Conservation (phyloP, 768 basidiomycete genomes). For the Tulasnella sp. region DNA sequence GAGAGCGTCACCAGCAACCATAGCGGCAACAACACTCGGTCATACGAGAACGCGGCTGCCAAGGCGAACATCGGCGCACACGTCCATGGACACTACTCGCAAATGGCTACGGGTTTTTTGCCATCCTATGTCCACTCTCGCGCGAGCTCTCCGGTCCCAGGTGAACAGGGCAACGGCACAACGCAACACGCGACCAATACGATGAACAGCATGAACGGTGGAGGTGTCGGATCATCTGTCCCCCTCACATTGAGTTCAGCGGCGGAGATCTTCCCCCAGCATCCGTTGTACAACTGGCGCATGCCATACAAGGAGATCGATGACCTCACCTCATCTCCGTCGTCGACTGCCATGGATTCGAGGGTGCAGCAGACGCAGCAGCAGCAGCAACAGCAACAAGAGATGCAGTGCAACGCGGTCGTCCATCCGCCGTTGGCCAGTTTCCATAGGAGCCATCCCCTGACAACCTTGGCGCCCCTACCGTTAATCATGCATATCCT, state of each 20-base stretch:
- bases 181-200: neutral
- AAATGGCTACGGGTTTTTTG: neutral
- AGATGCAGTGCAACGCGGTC: constrained; percentile 12
- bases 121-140: constrained; percentile 10
- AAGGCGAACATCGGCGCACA: constrained; percentile 1
- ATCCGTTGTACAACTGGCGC: constrained; percentile 59
- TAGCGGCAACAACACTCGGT: neutral
- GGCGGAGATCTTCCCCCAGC: constrained; percentile 37
- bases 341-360: constrained; percentile 29
- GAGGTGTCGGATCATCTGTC: neutral
- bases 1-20: neutral
- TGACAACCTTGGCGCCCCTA: constrained; percentile 74
- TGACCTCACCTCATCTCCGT: constrained; percentile 30
- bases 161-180: neutral
- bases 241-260: constrained; percentile 10
- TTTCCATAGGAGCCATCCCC: constrained; percentile 60
- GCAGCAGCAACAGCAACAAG: constrained; percentile 26
- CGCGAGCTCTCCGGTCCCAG: constrained; percentile 5
- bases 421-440: constrained; percentile 50
- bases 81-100: constrained; percentile 12
- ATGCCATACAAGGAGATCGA: constrained; percentile 48
- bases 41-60: neutral
- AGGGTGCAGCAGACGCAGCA: neutral
- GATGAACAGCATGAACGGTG: neutral
- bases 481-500: constrained; percentile 75